Conservation (phyloP, 805 yeast genomes). For the Myxozyma sirexii region DNA sequence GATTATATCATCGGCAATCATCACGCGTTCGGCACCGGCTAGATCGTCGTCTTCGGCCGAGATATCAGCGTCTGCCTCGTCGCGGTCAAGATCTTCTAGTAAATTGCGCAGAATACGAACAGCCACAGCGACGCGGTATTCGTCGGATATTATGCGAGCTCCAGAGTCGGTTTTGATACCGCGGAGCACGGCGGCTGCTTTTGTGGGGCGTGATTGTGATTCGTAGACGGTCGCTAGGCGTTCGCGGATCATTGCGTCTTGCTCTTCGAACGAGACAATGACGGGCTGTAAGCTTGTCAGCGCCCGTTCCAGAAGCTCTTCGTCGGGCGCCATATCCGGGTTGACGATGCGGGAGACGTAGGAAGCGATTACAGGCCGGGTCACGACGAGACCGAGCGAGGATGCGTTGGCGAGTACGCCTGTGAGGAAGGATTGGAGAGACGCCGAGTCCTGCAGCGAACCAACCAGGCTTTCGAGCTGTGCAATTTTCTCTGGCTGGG, state of each 20-base stretch:
- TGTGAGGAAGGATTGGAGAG: conserved; percentile 12
- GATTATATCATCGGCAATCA: conserved; percentile 37
- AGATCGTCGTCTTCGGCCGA: conserved; percentile 12
- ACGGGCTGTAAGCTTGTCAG: conserved; percentile 28
- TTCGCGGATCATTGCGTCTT: conserved; percentile 36
- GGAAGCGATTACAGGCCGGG: conserved; percentile 27
- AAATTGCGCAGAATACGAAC: conserved; percentile 38
- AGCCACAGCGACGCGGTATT: conserved; percentile 33
- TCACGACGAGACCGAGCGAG: conserved; percentile 26
- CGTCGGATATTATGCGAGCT: conserved; percentile 34
- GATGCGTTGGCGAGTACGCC: conserved; percentile 18
- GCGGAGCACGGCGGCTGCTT: conserved; percentile 38
- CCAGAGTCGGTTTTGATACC: conserved; percentile 36
- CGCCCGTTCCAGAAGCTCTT: conserved; percentile 7
- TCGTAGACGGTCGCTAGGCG: conserved; percentile 38
- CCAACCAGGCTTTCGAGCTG: conserved; percentile 8
- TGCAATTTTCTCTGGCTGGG: conserved; percentile 26
- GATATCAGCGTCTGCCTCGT: not conserved
- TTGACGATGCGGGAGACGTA: conserved; percentile 10
- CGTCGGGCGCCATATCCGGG: not conserved
- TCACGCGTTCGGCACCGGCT: conserved; percentile 18
- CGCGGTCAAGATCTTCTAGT: conserved; percentile 37
- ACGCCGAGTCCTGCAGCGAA: not conserved
- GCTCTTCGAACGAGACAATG: conserved; percentile 35
- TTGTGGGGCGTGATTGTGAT: conserved; percentile 17